Conservation (phyloP, 257 asterid genomes). For the Galeopsis tetrahit region DNA sequence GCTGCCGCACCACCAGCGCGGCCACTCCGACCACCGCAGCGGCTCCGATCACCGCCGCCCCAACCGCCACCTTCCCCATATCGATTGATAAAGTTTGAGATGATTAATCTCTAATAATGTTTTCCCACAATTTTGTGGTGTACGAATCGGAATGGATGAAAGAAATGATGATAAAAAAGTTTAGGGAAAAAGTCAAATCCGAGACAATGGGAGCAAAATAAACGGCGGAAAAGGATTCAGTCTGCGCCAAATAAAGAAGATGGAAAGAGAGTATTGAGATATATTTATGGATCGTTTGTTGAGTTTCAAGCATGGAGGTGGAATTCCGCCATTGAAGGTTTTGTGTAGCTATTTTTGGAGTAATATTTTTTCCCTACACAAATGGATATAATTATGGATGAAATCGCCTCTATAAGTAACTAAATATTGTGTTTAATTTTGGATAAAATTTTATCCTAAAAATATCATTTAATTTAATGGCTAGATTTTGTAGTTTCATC, state of each 20-base stretch:
- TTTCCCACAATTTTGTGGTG: slow-evolving; percentile 15
- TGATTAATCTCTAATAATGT: neutral
- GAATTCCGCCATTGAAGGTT: slow-evolving; percentile 37
- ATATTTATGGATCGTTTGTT: slow-evolving; percentile 31
- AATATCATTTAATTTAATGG: no score
- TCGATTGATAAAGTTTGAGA: neutral
- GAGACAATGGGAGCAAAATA: slow-evolving; percentile 32
- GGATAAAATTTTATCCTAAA: neutral
- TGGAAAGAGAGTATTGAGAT: slow-evolving; percentile 25
- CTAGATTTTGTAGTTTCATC: neutral
- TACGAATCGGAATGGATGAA: slow-evolving; percentile 23
- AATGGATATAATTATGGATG: neutral
- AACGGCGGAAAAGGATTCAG: slow-evolving; percentile 24
- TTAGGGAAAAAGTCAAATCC: slow-evolving; percentile 34
- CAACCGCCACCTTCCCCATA: slow-evolving; percentile 71
- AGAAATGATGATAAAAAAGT: slow-evolving; percentile 14
- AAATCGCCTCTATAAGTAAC: neutral
- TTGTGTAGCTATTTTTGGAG: slow-evolving; percentile 21
- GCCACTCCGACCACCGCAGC: slow-evolving; percentile 72
- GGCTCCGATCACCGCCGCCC: slow-evolving; percentile 75
- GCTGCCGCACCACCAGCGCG: slow-evolving; percentile 66
- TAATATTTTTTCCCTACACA: neutral
- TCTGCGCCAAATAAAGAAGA: slow-evolving; percentile 13
- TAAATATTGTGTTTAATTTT: neutral
- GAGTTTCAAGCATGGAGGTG: slow-evolving; percentile 24